Evolutionary conservation across 192 early-diverging fungal species (phyloP), one percentile per base, ranked within the genome.

Genomic region (Coemansia sp.): DNA sequence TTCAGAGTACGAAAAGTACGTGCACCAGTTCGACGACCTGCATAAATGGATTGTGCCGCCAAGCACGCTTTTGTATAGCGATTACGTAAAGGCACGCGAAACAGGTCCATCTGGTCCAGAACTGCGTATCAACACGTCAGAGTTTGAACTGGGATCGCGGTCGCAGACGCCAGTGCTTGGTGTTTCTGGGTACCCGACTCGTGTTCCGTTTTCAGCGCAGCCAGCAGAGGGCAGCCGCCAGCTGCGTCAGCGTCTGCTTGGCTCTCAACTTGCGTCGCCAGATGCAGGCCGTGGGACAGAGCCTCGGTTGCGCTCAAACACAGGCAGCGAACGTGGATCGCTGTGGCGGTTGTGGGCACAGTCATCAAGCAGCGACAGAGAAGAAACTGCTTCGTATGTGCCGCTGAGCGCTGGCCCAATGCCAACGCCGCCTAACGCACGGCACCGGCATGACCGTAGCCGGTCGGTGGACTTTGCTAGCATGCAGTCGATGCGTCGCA

Each of bases 1-100:
- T 8, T 81, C 86, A 40, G 87, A 87, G 60, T 89, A 89, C 52
- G 75, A 70, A 61, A 76, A 84, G 71, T 89, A 86, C 51, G 70
- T 78, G n/a, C 68, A 65, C 37, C 78, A 81, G 40, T 81, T 81
- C 22, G 72, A 81, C 42, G 74, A 75, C 19, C 61, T 81, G 53
- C 40, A 65, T 11, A 58, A 59, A 21, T 81, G 78, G 78, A 74
- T 81, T 4, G 76, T 79, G 36, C 76, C 63, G 42, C 71, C 76
- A 9, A 69, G 70, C 2, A 65, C 42, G 1, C 54, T 72, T 5
- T 60, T 79, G 3, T 79, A 79, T 53, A 62, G 36, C 36, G 76
- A 79, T 64, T 72, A 78, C 26, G 17, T 71, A 7, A 60, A 64
- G 42, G 36, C 40, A n/a, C 40, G 10, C 7, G 40, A 44, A 12